These are phyloP conservation scores for Starmerella bombicola DNA, from an alignment of 805 yeast genomes.

Conservation along the genomic window DNA sequence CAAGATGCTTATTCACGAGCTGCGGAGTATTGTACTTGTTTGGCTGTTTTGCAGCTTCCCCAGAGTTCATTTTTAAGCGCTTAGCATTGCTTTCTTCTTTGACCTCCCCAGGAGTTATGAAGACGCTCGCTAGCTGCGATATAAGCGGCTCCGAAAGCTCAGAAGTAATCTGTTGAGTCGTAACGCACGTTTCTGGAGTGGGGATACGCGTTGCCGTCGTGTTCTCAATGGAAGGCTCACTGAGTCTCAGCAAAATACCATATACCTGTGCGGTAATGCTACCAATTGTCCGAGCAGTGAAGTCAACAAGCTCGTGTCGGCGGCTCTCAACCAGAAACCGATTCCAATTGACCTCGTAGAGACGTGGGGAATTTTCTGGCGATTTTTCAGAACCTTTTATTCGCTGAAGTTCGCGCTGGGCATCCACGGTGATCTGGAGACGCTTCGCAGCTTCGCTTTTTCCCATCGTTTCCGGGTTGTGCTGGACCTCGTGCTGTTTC, in stretches of 20 bases:
- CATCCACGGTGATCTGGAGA: constrained; percentile 17
- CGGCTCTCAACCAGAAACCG: constrained; percentile 59
- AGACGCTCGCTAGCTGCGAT: constrained; percentile 13
- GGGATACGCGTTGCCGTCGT: constrained; percentile 25
- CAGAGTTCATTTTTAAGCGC: constrained; percentile 18
- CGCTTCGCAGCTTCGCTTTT: constrained; percentile 45
- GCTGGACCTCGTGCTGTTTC: constrained; percentile 28
- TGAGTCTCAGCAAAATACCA: constrained; percentile 39
- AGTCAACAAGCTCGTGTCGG: constrained; percentile 46
- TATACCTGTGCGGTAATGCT: constrained; percentile 53
- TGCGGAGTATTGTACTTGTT: constrained; percentile 10
- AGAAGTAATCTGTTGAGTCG: constrained; percentile 16
- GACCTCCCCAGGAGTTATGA: constrained; percentile 1
- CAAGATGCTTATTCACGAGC: constrained; percentile 51
- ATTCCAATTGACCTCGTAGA: constrained; percentile 50
- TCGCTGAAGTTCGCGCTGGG: constrained; percentile 10
- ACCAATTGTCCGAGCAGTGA: constrained; percentile 61
- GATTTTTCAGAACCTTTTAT: constrained; percentile 1
- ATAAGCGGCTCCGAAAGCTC: constrained; percentile 6
- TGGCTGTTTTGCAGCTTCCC: constrained; percentile 23
- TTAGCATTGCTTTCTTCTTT: constrained; percentile 11
- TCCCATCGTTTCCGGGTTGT: constrained; percentile 44
- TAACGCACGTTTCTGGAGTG: constrained; percentile 18
- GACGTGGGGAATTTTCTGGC: not conserved
- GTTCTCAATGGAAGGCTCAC: constrained; percentile 36